These are phyloP conservation scores for Hyaloscypha variabilis DNA, from an alignment of 495 filamentous ascomycete genomes.

Conservation along the genomic window DNA sequence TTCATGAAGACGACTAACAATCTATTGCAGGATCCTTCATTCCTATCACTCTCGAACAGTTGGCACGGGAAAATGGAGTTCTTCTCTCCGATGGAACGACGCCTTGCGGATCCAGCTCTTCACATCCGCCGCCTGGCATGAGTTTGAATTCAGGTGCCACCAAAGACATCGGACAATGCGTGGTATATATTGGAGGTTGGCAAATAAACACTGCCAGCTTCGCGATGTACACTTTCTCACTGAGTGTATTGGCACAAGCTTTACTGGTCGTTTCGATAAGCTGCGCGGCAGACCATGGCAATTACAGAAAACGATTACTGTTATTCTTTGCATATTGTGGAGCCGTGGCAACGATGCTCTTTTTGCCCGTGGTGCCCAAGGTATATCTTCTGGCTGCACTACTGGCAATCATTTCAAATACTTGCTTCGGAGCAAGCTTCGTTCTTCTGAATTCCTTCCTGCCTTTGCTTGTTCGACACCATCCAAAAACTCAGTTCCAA, in stretches of 20 bases:
- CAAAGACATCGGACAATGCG: conserved; percentile 64
- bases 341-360: conserved; percentile 82
- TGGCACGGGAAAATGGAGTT: conserved; percentile 87
- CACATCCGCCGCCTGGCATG: conserved; percentile 22
- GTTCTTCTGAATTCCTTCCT: conserved; percentile 85
- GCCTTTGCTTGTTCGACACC: conserved; percentile 77
- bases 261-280: conserved; percentile 93
- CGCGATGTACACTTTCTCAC: conserved; percentile 96
- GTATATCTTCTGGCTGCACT: conserved; percentile 80
- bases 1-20: conserved; percentile 15
- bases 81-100: conserved; percentile 72
- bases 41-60: conserved; percentile 92
- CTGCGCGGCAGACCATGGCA: conserved; percentile 93
- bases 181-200: conserved; percentile 77
- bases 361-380: conserved; percentile 72
- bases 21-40: conserved; percentile 77
- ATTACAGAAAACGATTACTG: conserved; percentile 85
- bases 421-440: conserved; percentile 85
- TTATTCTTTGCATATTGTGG: conserved; percentile 83
- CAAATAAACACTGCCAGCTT: conserved; percentile 97
- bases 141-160: conserved; percentile 19
- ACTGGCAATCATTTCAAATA: conserved; percentile 87
- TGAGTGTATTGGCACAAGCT: conserved; percentile 87
- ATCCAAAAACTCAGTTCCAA: conserved; percentile 53
- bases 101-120: conserved; percentile 60